Percentiles rank a stretch among this genome's conserved stretches.
These are phyloP conservation scores for Phytopythium cucurbitacearum DNA, from an alignment of 352 stramenopile species.

Conservation along the genomic window DNA sequence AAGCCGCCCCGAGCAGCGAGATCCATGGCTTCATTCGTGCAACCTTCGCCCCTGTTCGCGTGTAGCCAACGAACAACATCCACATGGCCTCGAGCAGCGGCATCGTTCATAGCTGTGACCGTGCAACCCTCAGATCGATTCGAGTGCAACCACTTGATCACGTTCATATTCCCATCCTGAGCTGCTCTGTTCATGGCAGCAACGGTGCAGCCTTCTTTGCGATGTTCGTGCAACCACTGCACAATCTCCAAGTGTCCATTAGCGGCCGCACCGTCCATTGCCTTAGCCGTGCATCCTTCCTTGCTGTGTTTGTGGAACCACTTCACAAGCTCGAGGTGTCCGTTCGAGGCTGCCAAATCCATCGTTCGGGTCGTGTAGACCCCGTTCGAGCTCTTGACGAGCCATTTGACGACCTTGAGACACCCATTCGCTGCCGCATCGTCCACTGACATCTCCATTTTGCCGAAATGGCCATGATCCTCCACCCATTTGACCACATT, in stretches of 20 bases:
- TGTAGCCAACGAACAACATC: conserved; percentile 23
- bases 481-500: conserved; percentile 12
- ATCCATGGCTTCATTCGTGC: conserved; percentile 10
- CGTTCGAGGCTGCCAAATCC: conserved; percentile 3
- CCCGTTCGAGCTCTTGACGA: conserved; percentile 5
- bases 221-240: conserved; percentile 22
- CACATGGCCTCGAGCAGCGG: conserved; percentile 17
- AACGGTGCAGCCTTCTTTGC: conserved; percentile 20
- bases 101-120: conserved; percentile 28
- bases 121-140: conserved; percentile 27
- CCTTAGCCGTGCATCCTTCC: conserved; percentile 12
- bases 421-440: conserved; percentile 6
- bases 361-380: conserved; percentile 3
- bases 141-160: conserved; percentile 24
- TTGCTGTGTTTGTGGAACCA: conserved; percentile 6
- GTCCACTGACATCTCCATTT: conserved; percentile 7
- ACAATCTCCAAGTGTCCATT: conserved; percentile 26
- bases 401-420: conserved; percentile 11
- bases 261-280: conserved; percentile 24
- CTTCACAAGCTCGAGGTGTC: conserved; percentile 9
- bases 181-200: conserved; percentile 22
- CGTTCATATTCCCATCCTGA: conserved; percentile 13
- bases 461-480: neutral
- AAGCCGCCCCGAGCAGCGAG: conserved; percentile 1
- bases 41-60: conserved; percentile 3